These are phyloP conservation scores for Marvania coccoides DNA, from an alignment of 139 green algal genomes.

Conservation along the genomic window DNA sequence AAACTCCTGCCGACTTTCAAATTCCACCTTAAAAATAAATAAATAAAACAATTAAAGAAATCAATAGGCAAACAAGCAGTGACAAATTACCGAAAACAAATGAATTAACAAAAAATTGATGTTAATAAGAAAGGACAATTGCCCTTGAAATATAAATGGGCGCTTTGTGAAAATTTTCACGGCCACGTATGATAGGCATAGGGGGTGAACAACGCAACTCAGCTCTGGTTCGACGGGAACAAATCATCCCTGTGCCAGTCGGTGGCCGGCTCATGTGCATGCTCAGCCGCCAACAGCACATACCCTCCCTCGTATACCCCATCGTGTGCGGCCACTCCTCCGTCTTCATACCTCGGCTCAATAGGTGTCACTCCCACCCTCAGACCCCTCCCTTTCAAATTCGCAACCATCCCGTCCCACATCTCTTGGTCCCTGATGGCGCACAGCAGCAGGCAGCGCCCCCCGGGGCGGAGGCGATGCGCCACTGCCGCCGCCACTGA, in stretches of 20 bases:
- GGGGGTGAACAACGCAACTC: too few species aligned
- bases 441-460: conserved; percentile 47
- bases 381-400: conserved; percentile 6
- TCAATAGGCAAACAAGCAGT: too few species aligned
- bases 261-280: background rate
- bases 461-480: conserved; percentile 39
- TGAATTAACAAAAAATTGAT: too few species aligned
- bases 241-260: conserved; percentile 16
- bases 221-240: too few species aligned
- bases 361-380: background rate
- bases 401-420: conserved; percentile 40
- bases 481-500: conserved; percentile 49
- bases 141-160: too few species aligned
- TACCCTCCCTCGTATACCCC: conserved; percentile 64
- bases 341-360: conserved; percentile 15
- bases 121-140: too few species aligned
- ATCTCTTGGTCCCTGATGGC: conserved; percentile 51
- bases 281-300: conserved; percentile 46
- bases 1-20: too few species aligned
- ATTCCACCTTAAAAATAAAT: too few species aligned
- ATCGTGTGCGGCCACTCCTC: conserved; percentile 31
- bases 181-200: too few species aligned
- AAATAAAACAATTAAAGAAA: too few species aligned
- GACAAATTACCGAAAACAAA: too few species aligned
- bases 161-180: too few species aligned